A percentile compares a stretch with the other conserved stretches of the same genome.
Conservation (phyloP, 495 filamentous ascomycete genomes). For the Aspergillus funiculosus region DNA sequence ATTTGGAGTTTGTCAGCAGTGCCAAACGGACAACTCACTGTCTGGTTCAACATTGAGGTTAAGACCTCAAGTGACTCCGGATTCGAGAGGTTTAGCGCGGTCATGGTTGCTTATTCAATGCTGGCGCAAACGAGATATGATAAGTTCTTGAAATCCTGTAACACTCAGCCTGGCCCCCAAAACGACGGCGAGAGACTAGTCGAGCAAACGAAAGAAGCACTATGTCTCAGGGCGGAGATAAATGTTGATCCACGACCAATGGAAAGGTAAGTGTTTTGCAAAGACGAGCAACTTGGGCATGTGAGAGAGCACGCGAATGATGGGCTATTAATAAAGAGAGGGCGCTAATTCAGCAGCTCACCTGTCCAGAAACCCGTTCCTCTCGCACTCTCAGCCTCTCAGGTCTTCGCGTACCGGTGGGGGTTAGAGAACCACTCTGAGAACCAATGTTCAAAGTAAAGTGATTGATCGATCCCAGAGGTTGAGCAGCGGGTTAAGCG, state of each 20-base stretch:
- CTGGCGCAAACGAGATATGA: too few species aligned
- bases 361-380: too few species aligned
- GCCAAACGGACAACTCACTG: constrained; percentile 24
- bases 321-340: constrained; percentile 4
- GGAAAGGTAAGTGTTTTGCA: neutral
- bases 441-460: neutral
- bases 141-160: neutral
- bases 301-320: constrained; percentile 5
- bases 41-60: constrained; percentile 41
- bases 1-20: neutral
- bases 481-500: constrained; percentile 14
- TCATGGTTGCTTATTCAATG: constrained; percentile 30
- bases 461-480: constrained; percentile 10
- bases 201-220: neutral
- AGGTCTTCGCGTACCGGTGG: too few species aligned
- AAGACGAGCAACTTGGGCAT: neutral
- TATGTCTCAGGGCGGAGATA: neutral
- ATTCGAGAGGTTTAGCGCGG: constrained; percentile 28
- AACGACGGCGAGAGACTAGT: too few species aligned
- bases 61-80: constrained; percentile 41
- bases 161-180: too few species aligned
- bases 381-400: too few species aligned
- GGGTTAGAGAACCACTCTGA: too few species aligned
- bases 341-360: neutral
- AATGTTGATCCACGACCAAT: neutral